These are phyloP conservation scores for Boletus barrowsii DNA, from an alignment of 768 basidiomycete species.

Conservation along the genomic window DNA sequence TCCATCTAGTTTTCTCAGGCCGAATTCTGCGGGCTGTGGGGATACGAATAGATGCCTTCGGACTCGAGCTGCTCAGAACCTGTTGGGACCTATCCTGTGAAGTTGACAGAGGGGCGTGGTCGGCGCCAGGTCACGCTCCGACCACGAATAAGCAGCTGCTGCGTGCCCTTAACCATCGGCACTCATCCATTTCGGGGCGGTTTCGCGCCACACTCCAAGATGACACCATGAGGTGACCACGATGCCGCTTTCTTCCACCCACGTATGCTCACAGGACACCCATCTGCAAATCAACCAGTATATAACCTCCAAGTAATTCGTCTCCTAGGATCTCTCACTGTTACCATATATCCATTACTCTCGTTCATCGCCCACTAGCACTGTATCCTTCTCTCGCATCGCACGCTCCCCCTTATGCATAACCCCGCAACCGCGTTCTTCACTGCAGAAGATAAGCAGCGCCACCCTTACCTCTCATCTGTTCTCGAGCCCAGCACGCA, in stretches of 20 bases:
- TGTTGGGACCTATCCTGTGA: slow-evolving; percentile 20
- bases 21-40: slow-evolving; percentile 21
- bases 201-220: slow-evolving; percentile 30
- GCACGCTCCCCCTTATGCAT: slow-evolving; percentile 24
- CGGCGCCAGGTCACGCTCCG: slow-evolving; percentile 9
- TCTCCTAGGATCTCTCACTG: slow-evolving; percentile 16
- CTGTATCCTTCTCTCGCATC: slow-evolving; percentile 2
- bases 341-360: slow-evolving; percentile 12
- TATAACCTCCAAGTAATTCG: slow-evolving; percentile 26
- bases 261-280: slow-evolving; percentile 20
- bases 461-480: slow-evolving; percentile 37
- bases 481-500: slow-evolving; percentile 40
- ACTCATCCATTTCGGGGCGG: slow-evolving; percentile 28
- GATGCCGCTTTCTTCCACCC: slow-evolving; percentile 32
- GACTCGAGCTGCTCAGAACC: slow-evolving; percentile 11
- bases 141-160: slow-evolving; percentile 14
- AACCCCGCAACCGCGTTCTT: slow-evolving; percentile 31
- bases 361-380: slow-evolving; percentile 13
- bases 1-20: slow-evolving; percentile 23
- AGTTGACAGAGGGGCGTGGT: slow-evolving; percentile 17
- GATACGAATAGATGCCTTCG: slow-evolving; percentile 26
- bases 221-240: slow-evolving; percentile 34
- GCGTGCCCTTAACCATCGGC: slow-evolving; percentile 30
- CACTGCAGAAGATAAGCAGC: slow-evolving; percentile 38
- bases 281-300: slow-evolving; percentile 29